Percentiles rank a stretch among this genome's conserved stretches.
phyloP scores from a whole-genome alignment of 1,284 basidiomycete genomes.

The Grifola frondosa region DNA sequence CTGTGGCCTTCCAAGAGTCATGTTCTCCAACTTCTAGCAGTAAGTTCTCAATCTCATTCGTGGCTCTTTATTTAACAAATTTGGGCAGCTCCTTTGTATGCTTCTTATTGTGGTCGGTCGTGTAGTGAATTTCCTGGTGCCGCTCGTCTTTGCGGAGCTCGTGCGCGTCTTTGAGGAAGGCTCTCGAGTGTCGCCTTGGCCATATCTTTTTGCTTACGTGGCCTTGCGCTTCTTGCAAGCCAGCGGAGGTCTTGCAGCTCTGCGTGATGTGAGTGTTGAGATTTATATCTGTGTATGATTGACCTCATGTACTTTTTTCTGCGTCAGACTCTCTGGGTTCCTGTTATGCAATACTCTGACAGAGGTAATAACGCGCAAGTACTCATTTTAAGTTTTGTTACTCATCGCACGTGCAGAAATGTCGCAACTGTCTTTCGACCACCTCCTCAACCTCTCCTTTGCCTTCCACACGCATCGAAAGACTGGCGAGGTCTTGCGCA shows the following conservation, averaged over 20 bases:
- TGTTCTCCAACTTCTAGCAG: slow-evolving; percentile 70
- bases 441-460: slow-evolving; percentile 79
- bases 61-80: slow-evolving; percentile 12
- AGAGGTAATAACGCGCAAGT: slow-evolving; percentile 40
- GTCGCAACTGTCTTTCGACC: slow-evolving; percentile 77
- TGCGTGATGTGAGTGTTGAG: slow-evolving; percentile 56
- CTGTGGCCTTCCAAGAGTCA: slow-evolving; percentile 76
- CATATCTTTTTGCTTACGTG: slow-evolving; percentile 62
- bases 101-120: slow-evolving; percentile 73
- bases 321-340: slow-evolving; percentile 78
- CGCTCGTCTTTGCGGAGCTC: slow-evolving; percentile 70
- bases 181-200: slow-evolving; percentile 53
- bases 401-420: slow-evolving; percentile 51
- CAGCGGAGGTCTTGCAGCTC: slow-evolving; percentile 66
- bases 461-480: slow-evolving; percentile 80
- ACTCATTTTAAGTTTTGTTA: neutral
- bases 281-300: neutral
- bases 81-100: slow-evolving; percentile 57
- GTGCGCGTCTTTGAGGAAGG: slow-evolving; percentile 58
- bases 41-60: slow-evolving; percentile 34
- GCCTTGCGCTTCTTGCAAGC: slow-evolving; percentile 66
- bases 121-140: slow-evolving; percentile 71
- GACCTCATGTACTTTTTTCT: slow-evolving; percentile 5
- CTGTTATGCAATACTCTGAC: slow-evolving; percentile 86
- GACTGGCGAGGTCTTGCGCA: slow-evolving; percentile 66